These are phyloP conservation scores for Pyricularia pennisetigena DNA, from an alignment of 2,329 filamentous ascomycete species.

Conservation along the genomic window DNA sequence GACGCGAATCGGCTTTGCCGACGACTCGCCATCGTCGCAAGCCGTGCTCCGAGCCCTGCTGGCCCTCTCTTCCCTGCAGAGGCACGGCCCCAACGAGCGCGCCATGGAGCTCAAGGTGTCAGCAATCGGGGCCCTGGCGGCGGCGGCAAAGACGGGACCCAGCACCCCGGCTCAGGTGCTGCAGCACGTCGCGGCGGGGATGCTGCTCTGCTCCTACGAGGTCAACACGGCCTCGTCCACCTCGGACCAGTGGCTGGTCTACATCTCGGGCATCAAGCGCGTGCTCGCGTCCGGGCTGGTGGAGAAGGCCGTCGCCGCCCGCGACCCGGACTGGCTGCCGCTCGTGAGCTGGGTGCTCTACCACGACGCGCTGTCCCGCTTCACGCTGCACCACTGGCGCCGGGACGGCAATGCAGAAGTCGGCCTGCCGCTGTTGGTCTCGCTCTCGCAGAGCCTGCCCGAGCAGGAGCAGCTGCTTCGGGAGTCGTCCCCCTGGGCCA, in stretches of 20 bases:
- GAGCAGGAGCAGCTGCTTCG: slow-evolving; percentile 6
- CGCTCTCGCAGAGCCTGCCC: too few species aligned
- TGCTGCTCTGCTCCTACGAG: slow-evolving; percentile 20
- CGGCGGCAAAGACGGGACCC: too few species aligned
- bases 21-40: too few species aligned
- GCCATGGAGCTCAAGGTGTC: too few species aligned
- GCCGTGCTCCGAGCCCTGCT: too few species aligned
- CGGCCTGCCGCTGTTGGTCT: slow-evolving; percentile 7
- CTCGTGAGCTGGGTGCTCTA: slow-evolving; percentile 16
- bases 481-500: slow-evolving; percentile 8
- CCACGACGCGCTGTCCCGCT: slow-evolving; percentile 17
- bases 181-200: slow-evolving; percentile 19
- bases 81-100: too few species aligned
- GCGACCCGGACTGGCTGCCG: neutral
- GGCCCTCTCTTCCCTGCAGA: too few species aligned
- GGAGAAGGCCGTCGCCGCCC: slow-evolving; percentile 2
- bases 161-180: too few species aligned
- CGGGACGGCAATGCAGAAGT: slow-evolving; percentile 4
- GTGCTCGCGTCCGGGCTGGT: neutral
- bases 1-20: too few species aligned
- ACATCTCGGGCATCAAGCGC: slow-evolving; percentile 14
- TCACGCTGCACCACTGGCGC: slow-evolving; percentile 18
- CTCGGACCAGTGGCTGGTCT: slow-evolving; percentile 18
- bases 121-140: too few species aligned
- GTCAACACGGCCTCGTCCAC: slow-evolving; percentile 16